Evolutionary conservation across 1,284 basidiomycete genomes (phyloP), one percentile per base, ranked within the genome.

Genomic region (Apiotrichum laibachii): DNA sequence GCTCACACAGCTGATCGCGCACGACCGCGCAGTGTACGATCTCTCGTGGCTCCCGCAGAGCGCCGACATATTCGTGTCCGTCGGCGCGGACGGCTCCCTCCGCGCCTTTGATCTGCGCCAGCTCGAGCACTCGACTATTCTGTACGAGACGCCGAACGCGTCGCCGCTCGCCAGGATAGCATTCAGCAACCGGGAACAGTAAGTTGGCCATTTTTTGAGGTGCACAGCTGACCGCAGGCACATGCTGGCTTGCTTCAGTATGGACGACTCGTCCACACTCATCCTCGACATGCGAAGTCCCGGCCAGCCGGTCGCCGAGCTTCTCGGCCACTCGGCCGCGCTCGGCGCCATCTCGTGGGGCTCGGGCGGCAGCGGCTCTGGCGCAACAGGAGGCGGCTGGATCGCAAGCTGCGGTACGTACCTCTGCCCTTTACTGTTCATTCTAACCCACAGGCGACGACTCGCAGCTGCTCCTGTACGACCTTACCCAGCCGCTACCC

Each of bases 1-100:
- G 16, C 86, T 99, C 70, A 99, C 96, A 1, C 96, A 99, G 77
- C 85, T 94, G 66, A 95, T 95, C 74, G 96, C 96, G 0, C 96
- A 99, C 80, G 96, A 99, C 81, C 86, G 92, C 50, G 96, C 98
- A 76, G 96, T 99, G 7, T 77, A 73, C 54, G 75, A 77, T 50
- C 56, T 77, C 62, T 93, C 92, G 44, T 98, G 96, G 95, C 85
- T 97, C n/a, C 96, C 96, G 2, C 86, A 88, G n/a, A 95, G 91
- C 13, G 90, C 90, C 5, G 94, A 99, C 76, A 94, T 98, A 65
- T 99, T 99, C 77, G 94, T 98, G 37, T 95, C 92, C 16, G 96
- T 99, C 21, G 96, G 96, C 26, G 96, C 95, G 15, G 96, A 99
- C 73, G 96, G 96, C 13, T 92, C 89, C 60, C 81, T 99, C 40